Percentiles rank a stretch among this genome's conserved stretches.
phyloP scores from a whole-genome alignment of 2,329 filamentous ascomycete genomes.

The Ceratocystis huliohia region DNA sequence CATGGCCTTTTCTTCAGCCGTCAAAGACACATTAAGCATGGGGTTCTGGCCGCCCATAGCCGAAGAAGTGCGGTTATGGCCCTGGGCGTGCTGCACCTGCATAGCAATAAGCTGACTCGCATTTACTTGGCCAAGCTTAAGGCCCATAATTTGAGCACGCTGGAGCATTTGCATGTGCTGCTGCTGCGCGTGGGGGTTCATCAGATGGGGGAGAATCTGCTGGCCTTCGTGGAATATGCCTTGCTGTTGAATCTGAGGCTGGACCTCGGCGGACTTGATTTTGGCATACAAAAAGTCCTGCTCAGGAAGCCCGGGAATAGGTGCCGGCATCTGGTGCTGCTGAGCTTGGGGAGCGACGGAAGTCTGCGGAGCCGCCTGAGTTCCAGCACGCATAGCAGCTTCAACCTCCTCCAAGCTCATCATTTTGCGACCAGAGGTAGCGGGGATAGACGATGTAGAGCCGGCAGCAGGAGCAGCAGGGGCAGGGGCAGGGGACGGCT shows the following conservation, averaged over 20 bases:
- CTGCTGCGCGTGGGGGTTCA: slow-evolving; percentile 28
- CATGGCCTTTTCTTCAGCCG: slow-evolving; percentile 70
- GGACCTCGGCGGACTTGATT: slow-evolving; percentile 23
- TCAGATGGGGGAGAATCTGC: slow-evolving; percentile 33
- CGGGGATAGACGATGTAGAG: slow-evolving; percentile 14
- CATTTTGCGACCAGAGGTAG: slow-evolving; percentile 52
- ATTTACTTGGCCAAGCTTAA: slow-evolving; percentile 44
- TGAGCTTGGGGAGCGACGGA: slow-evolving; percentile 18
- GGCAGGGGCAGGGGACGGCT: slow-evolving; percentile 28
- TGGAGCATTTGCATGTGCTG: slow-evolving; percentile 28
- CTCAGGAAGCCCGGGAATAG: slow-evolving; percentile 16
- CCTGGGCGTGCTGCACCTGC: slow-evolving; percentile 27
- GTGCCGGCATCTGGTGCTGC: slow-evolving; percentile 10
- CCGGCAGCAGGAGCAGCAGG: slow-evolving; percentile 23
- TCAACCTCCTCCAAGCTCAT: slow-evolving; percentile 97
- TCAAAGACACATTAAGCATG: slow-evolving; percentile 46
- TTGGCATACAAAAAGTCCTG: slow-evolving; percentile 21
- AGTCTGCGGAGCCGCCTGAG: slow-evolving; percentile 30
- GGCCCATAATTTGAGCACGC: slow-evolving; percentile 28
- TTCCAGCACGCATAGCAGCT: slow-evolving; percentile 61
- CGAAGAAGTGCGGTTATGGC: slow-evolving; percentile 5
- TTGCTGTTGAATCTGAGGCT: slow-evolving; percentile 27
- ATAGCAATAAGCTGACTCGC: slow-evolving; percentile 54
- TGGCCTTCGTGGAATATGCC: slow-evolving; percentile 26
- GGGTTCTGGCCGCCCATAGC: slow-evolving; percentile 13